Conservation (phyloP, 1,284 basidiomycete genomes). For the Hemileia vastatrix region DNA sequence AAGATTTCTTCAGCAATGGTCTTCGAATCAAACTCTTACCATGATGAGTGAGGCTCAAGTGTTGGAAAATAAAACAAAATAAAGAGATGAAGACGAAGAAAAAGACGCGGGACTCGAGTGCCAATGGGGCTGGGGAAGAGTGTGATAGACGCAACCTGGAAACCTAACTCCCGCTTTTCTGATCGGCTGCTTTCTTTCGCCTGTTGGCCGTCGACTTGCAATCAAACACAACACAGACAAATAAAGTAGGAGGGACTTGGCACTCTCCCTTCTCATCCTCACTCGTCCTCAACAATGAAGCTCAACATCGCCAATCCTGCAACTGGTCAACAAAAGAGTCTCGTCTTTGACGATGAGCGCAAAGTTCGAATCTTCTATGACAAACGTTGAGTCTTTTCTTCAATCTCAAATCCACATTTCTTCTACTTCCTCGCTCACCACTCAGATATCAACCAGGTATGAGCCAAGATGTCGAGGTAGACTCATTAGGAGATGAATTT, state of each 20-base stretch:
- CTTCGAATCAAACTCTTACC: slow-evolving; percentile 27
- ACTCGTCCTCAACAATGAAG: slow-evolving; percentile 57
- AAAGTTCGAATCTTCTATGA: slow-evolving; percentile 75
- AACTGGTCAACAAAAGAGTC: slow-evolving; percentile 89
- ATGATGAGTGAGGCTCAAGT: slow-evolving; percentile 26
- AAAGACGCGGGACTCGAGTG: not conserved
- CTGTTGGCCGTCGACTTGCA: not conserved
- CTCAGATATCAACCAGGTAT: slow-evolving; percentile 53
- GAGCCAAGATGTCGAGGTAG: slow-evolving; percentile 83
- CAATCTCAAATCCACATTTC: not conserved
- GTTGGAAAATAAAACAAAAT: slow-evolving; percentile 13
- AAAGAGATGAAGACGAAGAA: not conserved
- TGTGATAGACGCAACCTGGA: slow-evolving; percentile 12
- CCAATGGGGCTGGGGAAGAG: not conserved
- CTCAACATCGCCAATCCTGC: slow-evolving; percentile 82
- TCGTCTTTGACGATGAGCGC: slow-evolving; percentile 32
- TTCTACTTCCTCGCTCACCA: not conserved
- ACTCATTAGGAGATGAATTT: slow-evolving; percentile 88
- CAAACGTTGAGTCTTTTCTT: slow-evolving; percentile 49
- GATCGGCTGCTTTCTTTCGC: not conserved
- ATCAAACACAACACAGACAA: slow-evolving; percentile 2
- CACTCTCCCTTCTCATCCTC: slow-evolving; percentile 6
- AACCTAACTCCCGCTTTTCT: slow-evolving; percentile 16
- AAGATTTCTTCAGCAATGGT: no score
- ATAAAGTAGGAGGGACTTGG: not conserved